Evolutionary conservation across 2,329 filamentous ascomycete genomes (phyloP).

Genomic region (Kalmusia sp.): DNA sequence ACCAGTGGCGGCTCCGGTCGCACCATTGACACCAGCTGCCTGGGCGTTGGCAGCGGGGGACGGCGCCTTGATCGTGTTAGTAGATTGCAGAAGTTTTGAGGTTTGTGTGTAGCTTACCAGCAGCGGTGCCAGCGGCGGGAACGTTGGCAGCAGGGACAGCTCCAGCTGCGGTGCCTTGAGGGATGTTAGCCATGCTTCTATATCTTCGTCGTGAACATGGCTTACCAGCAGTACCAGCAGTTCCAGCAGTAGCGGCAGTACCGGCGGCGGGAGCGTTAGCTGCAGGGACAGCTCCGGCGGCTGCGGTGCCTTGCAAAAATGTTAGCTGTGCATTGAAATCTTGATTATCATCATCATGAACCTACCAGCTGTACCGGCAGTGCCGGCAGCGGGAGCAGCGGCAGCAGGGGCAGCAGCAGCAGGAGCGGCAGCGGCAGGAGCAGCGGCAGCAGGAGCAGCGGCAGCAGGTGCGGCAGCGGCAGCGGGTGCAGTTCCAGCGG

Average conservation of each 20-base stretch:
- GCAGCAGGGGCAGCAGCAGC: not conserved
- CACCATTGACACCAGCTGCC: not conserved
- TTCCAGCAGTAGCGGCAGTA: conserved; percentile 9
- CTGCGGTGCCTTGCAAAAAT: not conserved
- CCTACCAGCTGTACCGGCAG: conserved; percentile 1
- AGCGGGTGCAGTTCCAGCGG: conserved; percentile 10
- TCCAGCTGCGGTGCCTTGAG: conserved; percentile 1
- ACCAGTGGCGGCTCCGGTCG: conserved; percentile 9
- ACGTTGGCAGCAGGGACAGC: conserved; percentile 3
- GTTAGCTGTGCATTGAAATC: no score
- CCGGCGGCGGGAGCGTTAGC: conserved; percentile 4
- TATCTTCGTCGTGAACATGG: not conserved
- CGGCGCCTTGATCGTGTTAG: no score
- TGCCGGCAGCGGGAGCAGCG: not conserved
- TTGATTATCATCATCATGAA: no score
- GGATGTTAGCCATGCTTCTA: not conserved
- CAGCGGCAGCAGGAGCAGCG: not conserved
- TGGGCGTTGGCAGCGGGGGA: not conserved
- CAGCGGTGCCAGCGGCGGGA: conserved; percentile 1
- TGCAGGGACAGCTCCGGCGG: not conserved
- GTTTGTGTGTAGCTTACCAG: no score
- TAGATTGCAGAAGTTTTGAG: no score
- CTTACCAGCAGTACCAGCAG: conserved; percentile 11
- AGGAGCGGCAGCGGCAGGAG: conserved; percentile 1
- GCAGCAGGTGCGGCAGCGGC: conserved; percentile 11